Conservation (phyloP, 257 asterid species). For the Nicotiana knightiana region DNA sequence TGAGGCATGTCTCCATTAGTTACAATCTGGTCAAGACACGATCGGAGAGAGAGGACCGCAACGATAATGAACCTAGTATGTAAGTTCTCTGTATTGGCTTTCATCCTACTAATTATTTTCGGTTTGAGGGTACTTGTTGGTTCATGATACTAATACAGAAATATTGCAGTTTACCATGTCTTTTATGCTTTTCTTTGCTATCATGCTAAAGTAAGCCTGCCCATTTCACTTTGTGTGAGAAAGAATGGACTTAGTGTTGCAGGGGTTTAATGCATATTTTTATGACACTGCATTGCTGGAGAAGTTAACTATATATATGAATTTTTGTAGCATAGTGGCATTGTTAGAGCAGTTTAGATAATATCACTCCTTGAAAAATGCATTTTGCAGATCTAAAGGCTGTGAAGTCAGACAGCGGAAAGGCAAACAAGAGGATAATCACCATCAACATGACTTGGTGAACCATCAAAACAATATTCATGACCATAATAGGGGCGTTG, state of each 20-base stretch:
- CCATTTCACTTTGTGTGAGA: neutral
- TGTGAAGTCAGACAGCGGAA: conserved; percentile 1
- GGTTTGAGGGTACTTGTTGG: neutral
- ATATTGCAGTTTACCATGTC: neutral
- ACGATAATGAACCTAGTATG: conserved; percentile 25
- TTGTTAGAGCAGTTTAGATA: neutral
- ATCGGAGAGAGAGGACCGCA: conserved; percentile 23
- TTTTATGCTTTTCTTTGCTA: neutral
- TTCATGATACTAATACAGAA: neutral
- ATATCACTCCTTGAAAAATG: neutral
- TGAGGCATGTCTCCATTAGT: conserved; percentile 39
- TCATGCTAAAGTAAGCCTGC: neutral
- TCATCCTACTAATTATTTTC: neutral
- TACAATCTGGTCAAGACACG: conserved; percentile 38
- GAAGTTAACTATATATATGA: neutral
- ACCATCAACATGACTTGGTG: neutral
- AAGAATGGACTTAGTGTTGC: neutral
- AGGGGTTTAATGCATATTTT: neutral
- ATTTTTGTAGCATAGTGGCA: neutral
- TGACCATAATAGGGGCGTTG: conserved; percentile 15
- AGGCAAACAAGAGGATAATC: conserved; percentile 10
- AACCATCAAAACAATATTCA: conserved; percentile 7
- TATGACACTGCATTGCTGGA: neutral
- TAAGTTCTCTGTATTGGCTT: conserved; percentile 23
- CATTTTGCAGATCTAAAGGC: neutral